A percentile compares a stretch with the other conserved stretches of the same genome.
phyloP scores from a whole-genome alignment of 139 green algal genomes.

The Raphidocelis subcapitata region DNA sequence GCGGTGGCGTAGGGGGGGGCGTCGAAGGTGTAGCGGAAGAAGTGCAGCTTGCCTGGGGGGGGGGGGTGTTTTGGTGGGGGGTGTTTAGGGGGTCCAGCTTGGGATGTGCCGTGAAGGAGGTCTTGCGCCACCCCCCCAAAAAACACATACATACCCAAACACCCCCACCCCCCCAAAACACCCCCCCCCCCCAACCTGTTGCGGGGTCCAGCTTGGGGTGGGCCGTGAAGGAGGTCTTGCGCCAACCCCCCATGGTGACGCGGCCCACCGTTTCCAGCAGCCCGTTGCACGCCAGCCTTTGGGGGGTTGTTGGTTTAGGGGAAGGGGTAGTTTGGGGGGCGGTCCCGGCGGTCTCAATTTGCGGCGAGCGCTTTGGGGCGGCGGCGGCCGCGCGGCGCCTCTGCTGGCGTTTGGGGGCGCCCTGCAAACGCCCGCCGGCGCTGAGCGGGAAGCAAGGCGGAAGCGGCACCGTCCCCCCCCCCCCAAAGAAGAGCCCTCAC shows the following conservation, averaged over 20 bases:
- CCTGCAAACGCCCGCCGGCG: too few relatives aligned
- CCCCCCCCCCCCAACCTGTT: slow-evolving; percentile 29
- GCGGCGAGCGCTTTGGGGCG: too few relatives aligned
- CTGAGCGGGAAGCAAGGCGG: slow-evolving; percentile 22
- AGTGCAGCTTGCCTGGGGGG: slow-evolving; percentile 35
- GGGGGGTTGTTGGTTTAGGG: too few relatives aligned
- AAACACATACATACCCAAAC: background rate
- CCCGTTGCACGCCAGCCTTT: slow-evolving; percentile 55
- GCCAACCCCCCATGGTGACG: slow-evolving; percentile 8
- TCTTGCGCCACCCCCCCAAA: background rate
- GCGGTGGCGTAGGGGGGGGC: slow-evolving; percentile 33
- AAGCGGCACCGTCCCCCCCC: background rate
- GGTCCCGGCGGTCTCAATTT: too few relatives aligned
- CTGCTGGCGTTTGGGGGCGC: too few relatives aligned
- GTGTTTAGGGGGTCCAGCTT: too few relatives aligned
- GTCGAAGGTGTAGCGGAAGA: slow-evolving; percentile 52
- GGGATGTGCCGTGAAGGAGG: background rate
- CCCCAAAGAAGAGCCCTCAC: too few relatives aligned
- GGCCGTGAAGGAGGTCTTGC: slow-evolving; percentile 62
- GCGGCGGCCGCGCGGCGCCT: too few relatives aligned
- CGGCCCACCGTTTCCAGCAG: slow-evolving; percentile 68
- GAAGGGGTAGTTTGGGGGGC: too few relatives aligned
- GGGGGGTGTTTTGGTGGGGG: too few relatives aligned
- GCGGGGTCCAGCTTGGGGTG: slow-evolving; percentile 80
- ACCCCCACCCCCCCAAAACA: background rate